Conservation (phyloP, 192 early-diverging fungal species). For the Rhizophagus prolifer region DNA sequence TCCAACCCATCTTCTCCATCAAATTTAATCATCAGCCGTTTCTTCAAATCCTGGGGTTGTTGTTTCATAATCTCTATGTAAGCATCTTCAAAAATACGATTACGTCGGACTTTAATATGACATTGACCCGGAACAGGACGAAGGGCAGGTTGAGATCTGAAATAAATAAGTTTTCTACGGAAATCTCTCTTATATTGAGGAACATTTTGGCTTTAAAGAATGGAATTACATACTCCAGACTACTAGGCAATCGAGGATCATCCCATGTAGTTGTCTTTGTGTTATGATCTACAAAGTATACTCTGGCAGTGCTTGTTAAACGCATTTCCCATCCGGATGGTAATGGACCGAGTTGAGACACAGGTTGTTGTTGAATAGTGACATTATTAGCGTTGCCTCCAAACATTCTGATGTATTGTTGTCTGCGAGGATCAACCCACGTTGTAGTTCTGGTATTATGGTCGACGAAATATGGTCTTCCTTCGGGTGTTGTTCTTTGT, state of each 20-base stretch:
- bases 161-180: slow-evolving; percentile 96
- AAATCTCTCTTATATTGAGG: slow-evolving; percentile 99
- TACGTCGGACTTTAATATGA: slow-evolving; percentile 88
- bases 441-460: slow-evolving; percentile 88
- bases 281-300: slow-evolving; percentile 99
- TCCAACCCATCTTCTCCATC: slow-evolving; percentile 98
- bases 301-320: slow-evolving; percentile 86
- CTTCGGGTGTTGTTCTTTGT: slow-evolving; percentile 75
- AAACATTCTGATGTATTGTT: slow-evolving; percentile 57
- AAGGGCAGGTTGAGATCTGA: slow-evolving; percentile 89
- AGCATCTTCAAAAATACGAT: slow-evolving; percentile 92
- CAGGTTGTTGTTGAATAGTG: slow-evolving; percentile 68
- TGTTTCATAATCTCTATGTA: slow-evolving; percentile 96
- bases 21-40: slow-evolving; percentile 98
- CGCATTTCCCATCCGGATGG: slow-evolving; percentile 99
- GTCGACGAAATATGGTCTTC: slow-evolving; percentile 87
- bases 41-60: slow-evolving; percentile 86
- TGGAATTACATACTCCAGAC: slow-evolving; percentile 52
- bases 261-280: slow-evolving; percentile 99
- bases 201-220: slow-evolving; percentile 64
- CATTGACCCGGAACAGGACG: slow-evolving; percentile 86
- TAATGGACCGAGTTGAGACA: slow-evolving; percentile 79
- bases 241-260: slow-evolving; percentile 83
- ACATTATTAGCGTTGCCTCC: slow-evolving; percentile 57
- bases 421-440: slow-evolving; percentile 85